phyloP scores from a whole-genome alignment of 163 green algal genomes.

The Scenedesmus sp. region DNA sequence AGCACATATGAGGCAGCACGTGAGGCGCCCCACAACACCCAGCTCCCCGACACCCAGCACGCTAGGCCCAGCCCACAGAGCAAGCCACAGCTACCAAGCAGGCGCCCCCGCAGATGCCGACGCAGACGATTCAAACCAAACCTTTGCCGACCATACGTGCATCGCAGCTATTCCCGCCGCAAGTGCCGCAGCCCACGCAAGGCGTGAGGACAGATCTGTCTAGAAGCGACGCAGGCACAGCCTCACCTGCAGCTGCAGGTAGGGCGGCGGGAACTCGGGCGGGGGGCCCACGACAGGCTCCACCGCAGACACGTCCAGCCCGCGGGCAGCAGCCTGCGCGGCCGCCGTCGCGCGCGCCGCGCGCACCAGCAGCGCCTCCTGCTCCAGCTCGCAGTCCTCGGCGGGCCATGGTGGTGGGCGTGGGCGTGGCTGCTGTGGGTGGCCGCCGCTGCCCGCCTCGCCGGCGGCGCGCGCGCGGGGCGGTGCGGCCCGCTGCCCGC shows the following conservation, averaged over 20 bases:
- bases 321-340: constrained; percentile 27
- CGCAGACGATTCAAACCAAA: too few relatives aligned
- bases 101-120: too few relatives aligned
- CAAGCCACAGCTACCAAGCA: too few relatives aligned
- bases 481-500: constrained; percentile 60
- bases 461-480: constrained; percentile 57
- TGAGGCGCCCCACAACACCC: too few relatives aligned
- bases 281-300: constrained; percentile 42
- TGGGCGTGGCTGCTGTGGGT: neutral
- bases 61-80: too few relatives aligned
- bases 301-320: neutral
- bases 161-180: too few relatives aligned
- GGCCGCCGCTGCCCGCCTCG: constrained; percentile 56
- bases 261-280: constrained; percentile 82
- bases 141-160: too few relatives aligned
- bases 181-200: too few relatives aligned
- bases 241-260: constrained; percentile 59
- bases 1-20: neutral
- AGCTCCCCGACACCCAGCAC: too few relatives aligned
- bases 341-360: constrained; percentile 5
- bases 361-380: constrained; percentile 69
- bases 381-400: constrained; percentile 90
- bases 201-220: too few relatives aligned
- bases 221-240: neutral
- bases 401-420: constrained; percentile 30